Evolutionary conservation across 108 stramenopile species (phyloP), one percentile per base, ranked within the genome.

Genomic region (Stephanodiscus minutulus): DNA sequence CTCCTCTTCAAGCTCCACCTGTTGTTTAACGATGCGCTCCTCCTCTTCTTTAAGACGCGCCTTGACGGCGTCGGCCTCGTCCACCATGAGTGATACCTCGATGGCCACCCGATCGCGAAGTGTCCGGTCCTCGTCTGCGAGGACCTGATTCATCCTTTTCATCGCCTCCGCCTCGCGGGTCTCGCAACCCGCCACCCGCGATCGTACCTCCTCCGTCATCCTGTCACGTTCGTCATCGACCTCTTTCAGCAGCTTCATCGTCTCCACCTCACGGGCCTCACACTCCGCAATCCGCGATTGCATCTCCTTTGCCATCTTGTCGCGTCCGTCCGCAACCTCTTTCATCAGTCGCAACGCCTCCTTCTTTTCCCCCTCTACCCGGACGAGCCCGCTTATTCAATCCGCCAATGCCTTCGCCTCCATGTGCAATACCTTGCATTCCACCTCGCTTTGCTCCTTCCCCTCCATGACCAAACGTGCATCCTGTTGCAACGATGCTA

Each of bases 401-500:
- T 33, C 17, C 28, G 59, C 20, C 50, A 74, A 24, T n/a, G 37
- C 55, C 46, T 49, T 31, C 0, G 65, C 48, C 46, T 74, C 43
- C 21, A 39, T 48, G 13, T 52, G 59, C 50, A 74, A 25, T 33
- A 41, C 21, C 7, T 67, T 60, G n/a, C 67, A 66, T 31, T 67
- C 64, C 12, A 17, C 60, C 65, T 58, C 56, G 21, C 18, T 61
- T 25, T 67, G 49, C 5, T 74, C 66, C 47, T 74, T 74, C 43
- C 61, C 73, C 11, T 65, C 27, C 59, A 53, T 47, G 29, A 60
- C 57, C 41, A 61, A 74, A 52, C 57, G 66, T 5, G 67, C 49
- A 61, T 74, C 73, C 8, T 59, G 66, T 36, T 61, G 64, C 12
- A 74, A 47, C 15, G 73, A 74, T 18, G 66, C 47, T 13, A 74